Conservation (phyloP, 1,284 basidiomycete genomes). For the Kwoniella shivajii region DNA sequence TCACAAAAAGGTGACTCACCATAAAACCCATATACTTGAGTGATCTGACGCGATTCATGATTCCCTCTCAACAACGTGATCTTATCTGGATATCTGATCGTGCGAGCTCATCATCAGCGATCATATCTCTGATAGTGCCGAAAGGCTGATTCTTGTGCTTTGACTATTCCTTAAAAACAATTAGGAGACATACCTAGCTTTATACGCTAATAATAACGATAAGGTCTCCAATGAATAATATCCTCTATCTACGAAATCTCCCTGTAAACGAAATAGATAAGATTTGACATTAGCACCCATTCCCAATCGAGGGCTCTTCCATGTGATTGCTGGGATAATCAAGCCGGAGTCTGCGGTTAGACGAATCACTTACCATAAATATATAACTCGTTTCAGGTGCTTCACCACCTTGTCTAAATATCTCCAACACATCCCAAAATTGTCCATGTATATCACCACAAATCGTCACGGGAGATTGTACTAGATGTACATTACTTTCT, state of each 20-base stretch:
- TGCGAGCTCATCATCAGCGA: slow-evolving; percentile 11
- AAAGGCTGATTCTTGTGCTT: not conserved
- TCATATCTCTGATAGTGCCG: not conserved
- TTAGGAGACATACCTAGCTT: slow-evolving; percentile 71
- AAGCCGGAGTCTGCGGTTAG: too few species aligned
- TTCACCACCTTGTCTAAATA: slow-evolving; percentile 84
- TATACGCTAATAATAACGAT: slow-evolving; percentile 82
- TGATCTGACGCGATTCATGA: slow-evolving; percentile 94
- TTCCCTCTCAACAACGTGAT: slow-evolving; percentile 91
- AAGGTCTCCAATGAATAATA: slow-evolving; percentile 97
- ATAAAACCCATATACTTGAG: slow-evolving; percentile 97
- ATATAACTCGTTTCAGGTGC: slow-evolving; percentile 91
- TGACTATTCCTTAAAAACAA: not conserved
- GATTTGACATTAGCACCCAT: not conserved
- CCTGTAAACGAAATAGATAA: slow-evolving; percentile 59
- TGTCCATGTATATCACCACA: slow-evolving; percentile 95
- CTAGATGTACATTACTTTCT: slow-evolving; percentile 93
- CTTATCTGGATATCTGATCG: slow-evolving; percentile 81
- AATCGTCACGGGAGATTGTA: slow-evolving; percentile 85
- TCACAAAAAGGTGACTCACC: slow-evolving; percentile 59
- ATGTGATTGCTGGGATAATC: too few species aligned
- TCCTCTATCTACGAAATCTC: slow-evolving; percentile 96
- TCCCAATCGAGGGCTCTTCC: too few species aligned
- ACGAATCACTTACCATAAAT: slow-evolving; percentile 73
- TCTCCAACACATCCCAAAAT: slow-evolving; percentile 92